phyloP scores from a whole-genome alignment of 1,284 basidiomycete species.

The Exsudoporus floridanus region DNA sequence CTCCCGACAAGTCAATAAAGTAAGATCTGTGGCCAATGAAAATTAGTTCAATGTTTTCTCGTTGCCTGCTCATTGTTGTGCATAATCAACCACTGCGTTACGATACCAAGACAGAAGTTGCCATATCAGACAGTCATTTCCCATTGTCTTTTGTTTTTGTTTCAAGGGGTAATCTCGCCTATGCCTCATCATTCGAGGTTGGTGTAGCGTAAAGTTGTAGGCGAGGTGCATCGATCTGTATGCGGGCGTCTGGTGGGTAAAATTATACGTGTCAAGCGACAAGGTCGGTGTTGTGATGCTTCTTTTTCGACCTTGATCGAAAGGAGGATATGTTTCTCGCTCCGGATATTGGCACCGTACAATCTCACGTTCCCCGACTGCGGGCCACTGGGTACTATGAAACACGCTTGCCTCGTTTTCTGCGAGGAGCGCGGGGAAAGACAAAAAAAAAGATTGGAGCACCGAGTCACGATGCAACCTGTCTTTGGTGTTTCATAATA shows the following conservation, averaged over 20 bases:
- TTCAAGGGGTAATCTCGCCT: background rate
- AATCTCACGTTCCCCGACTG: conserved; percentile 3
- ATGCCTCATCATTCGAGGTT: background rate
- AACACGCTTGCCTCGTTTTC: conserved; percentile 8
- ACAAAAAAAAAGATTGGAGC: background rate
- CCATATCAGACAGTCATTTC: background rate
- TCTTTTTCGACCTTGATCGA: background rate
- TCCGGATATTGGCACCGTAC: background rate
- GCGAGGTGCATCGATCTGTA: background rate
- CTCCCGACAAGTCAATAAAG: background rate
- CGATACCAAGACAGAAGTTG: background rate
- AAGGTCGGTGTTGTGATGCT: background rate
- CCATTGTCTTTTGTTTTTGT: background rate
- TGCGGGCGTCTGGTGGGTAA: background rate
- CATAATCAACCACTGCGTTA: background rate
- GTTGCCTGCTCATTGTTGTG: background rate
- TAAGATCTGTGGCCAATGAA: background rate
- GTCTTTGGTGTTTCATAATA: conserved; percentile 11
- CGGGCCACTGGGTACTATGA: background rate
- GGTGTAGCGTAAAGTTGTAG: background rate
- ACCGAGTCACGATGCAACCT: background rate
- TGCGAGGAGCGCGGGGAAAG: conserved; percentile 9
- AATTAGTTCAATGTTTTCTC: background rate
- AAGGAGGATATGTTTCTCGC: background rate
- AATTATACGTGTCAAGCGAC: background rate